phyloP scores from a whole-genome alignment of 2,329 filamentous ascomycete genomes.

The Monilinia fructicola region DNA sequence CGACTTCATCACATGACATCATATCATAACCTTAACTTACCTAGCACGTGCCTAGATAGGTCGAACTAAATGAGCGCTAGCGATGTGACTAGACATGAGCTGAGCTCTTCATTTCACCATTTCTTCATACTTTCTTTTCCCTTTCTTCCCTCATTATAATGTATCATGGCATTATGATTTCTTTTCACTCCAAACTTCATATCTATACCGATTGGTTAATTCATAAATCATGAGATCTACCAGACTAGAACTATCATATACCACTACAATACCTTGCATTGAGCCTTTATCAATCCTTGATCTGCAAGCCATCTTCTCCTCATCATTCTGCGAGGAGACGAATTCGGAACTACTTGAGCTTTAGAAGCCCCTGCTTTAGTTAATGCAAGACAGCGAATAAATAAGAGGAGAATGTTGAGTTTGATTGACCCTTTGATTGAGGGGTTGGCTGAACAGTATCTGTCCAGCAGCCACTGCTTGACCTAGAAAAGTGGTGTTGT shows the following conservation, averaged over 20 bases:
- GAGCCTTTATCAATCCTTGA: slow-evolving; percentile 6
- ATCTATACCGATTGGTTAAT: not conserved
- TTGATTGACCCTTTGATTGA: not conserved
- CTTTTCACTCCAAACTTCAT: not conserved
- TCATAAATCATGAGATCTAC: not conserved
- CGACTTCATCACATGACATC: not conserved
- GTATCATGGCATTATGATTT: not conserved
- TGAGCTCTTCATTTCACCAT: not conserved
- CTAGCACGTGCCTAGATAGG: no score
- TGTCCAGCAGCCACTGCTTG: slow-evolving; percentile 3
- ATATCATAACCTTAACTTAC: no score
- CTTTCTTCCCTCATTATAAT: not conserved
- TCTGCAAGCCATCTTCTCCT: slow-evolving; percentile 20
- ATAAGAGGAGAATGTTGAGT: not conserved
- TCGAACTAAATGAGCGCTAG: no score
- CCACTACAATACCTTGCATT: slow-evolving; percentile 8
- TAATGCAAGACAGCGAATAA: slow-evolving; percentile 9
- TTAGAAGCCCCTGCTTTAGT: slow-evolving; percentile 1
- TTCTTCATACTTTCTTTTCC: not conserved
- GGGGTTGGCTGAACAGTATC: not conserved
- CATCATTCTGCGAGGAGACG: slow-evolving; percentile 3
- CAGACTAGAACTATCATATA: not conserved
- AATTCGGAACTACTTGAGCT: slow-evolving; percentile 5
- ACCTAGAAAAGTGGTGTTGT: not conserved
- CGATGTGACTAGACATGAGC: no score